Evolutionary conservation across 371 early-diverging fungal species (phyloP).

Genomic region (Actinomortierella ambigua): DNA sequence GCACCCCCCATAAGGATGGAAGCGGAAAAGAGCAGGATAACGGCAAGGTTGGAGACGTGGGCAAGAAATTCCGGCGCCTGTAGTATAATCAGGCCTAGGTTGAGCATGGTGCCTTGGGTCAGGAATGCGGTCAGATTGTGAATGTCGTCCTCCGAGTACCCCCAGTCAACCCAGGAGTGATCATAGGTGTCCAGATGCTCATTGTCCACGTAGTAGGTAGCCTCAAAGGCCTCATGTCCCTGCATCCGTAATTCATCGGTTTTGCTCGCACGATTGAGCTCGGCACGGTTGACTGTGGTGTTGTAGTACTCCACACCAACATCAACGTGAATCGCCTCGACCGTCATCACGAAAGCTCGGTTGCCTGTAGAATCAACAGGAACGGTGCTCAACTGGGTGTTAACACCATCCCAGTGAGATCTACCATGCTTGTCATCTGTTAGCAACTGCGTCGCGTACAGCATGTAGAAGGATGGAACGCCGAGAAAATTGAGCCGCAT

Average conservation of each 20-base stretch:
- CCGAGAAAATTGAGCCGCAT: not conserved
- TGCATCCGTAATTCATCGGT: not conserved
- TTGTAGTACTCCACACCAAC: not conserved
- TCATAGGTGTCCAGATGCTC: not conserved
- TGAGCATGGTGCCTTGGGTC: not conserved
- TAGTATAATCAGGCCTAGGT: not conserved
- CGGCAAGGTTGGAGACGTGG: not conserved
- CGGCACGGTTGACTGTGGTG: not conserved
- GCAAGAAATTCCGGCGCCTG: not conserved
- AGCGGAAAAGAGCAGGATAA: too few relatives aligned
- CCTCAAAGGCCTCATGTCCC: conserved; percentile 4
- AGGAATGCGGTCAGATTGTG: conserved; percentile 3
- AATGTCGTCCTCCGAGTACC: conserved; percentile 2
- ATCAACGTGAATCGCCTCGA: conserved; percentile 2
- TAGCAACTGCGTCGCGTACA: not conserved
- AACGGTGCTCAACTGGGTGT: too few relatives aligned
- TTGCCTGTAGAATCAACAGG: not conserved
- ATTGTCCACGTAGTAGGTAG: not conserved
- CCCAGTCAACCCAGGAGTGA: conserved; percentile 9
- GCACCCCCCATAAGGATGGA: too few relatives aligned
- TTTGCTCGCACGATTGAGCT: not conserved
- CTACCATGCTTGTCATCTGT: not conserved
- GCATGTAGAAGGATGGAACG: not conserved
- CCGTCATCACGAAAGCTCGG: too few relatives aligned
- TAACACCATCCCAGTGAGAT: not conserved